Percentiles rank a stretch among this genome's conserved stretches.
These are phyloP conservation scores for Peziza echinospora DNA, from an alignment of 495 filamentous ascomycete species.

Conservation along the genomic window DNA sequence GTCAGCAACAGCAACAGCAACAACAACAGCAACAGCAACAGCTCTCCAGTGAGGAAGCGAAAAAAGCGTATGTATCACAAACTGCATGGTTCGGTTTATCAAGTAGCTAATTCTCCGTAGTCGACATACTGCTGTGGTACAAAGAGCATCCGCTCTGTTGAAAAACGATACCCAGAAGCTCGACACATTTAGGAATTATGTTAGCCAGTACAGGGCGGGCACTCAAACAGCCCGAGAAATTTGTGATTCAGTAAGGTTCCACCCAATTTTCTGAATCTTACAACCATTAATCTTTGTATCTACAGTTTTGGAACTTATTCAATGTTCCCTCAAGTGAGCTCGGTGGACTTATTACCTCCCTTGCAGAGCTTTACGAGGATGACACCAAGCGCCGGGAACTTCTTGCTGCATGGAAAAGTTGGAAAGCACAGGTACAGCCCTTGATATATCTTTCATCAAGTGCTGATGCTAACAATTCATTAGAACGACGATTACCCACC, in stretches of 20 bases:
- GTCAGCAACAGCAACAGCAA: too few relatives aligned
- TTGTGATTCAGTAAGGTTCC: slow-evolving; percentile 48
- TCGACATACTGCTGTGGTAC: slow-evolving; percentile 49
- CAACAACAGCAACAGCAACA: too few relatives aligned
- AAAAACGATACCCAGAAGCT: slow-evolving; percentile 52
- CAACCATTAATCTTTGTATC: not conserved
- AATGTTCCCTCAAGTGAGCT: slow-evolving; percentile 57
- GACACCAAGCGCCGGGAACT: slow-evolving; percentile 46
- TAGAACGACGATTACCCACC: slow-evolving; percentile 83
- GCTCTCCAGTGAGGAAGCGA: too few relatives aligned
- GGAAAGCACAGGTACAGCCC: slow-evolving; percentile 54
- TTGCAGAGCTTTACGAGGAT: slow-evolving; percentile 83
- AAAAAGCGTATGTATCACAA: too few relatives aligned
- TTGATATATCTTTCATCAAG: too few relatives aligned
- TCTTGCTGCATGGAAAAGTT: slow-evolving; percentile 72
- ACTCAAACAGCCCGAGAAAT: slow-evolving; percentile 47
- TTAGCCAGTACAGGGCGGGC: slow-evolving; percentile 51
- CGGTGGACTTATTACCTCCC: slow-evolving; percentile 74
- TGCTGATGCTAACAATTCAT: too few relatives aligned
- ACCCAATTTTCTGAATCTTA: not conserved
- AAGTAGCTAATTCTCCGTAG: too few relatives aligned
- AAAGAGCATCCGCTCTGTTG: slow-evolving; percentile 61
- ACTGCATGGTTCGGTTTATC: too few relatives aligned
- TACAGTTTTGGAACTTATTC: slow-evolving; percentile 41
- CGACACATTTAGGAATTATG: slow-evolving; percentile 46